phyloP scores from a whole-genome alignment of 192 early-diverging fungal species.

The Chytriomyces confervae region DNA sequence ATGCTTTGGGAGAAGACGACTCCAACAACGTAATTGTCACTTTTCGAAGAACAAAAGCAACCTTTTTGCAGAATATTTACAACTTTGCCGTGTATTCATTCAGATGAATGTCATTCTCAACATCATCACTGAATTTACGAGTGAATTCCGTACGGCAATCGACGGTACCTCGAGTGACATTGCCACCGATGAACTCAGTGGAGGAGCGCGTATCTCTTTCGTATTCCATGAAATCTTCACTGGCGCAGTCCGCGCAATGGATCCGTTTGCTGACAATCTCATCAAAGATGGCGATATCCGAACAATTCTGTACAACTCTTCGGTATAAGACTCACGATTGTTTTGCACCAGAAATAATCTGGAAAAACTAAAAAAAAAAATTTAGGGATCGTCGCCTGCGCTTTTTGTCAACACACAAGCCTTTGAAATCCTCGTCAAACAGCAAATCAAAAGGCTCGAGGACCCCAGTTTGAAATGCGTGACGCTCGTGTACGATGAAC shows the following conservation, averaged over 20 bases:
- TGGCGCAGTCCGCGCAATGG: conserved; percentile 89
- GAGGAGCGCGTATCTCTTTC: conserved; percentile 90
- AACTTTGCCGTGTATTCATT: too few species aligned
- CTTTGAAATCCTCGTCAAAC: conserved; percentile 96
- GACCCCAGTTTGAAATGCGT: conserved; percentile 96
- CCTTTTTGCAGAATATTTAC: too few species aligned
- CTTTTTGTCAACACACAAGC: conserved; percentile 98
- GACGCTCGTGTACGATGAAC: conserved; percentile 97
- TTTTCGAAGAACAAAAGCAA: too few species aligned
- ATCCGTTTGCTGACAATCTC: conserved; percentile 98
- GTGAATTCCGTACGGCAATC: conserved; percentile 93
- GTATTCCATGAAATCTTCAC: conserved; percentile 76
- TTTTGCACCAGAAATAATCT: conserved; percentile 9
- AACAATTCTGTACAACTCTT: conserved; percentile 97
- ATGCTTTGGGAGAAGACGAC: conserved; percentile 85
- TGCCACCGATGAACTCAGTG: conserved; percentile 92
- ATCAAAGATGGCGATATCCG: conserved; percentile 99
- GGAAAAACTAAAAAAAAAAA: neutral
- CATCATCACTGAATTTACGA: conserved; percentile 99
- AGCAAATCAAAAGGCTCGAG: conserved; percentile 99
- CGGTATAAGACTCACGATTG: too few species aligned
- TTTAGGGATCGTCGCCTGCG: conserved; percentile 90
- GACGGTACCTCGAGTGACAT: conserved; percentile 96
- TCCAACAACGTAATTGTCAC: conserved; percentile 54
- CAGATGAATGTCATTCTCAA: conserved; percentile 90